Evolutionary conservation across 2,329 filamentous ascomycete genomes (phyloP).

Genomic region (Atkinsonella texensis): DNA sequence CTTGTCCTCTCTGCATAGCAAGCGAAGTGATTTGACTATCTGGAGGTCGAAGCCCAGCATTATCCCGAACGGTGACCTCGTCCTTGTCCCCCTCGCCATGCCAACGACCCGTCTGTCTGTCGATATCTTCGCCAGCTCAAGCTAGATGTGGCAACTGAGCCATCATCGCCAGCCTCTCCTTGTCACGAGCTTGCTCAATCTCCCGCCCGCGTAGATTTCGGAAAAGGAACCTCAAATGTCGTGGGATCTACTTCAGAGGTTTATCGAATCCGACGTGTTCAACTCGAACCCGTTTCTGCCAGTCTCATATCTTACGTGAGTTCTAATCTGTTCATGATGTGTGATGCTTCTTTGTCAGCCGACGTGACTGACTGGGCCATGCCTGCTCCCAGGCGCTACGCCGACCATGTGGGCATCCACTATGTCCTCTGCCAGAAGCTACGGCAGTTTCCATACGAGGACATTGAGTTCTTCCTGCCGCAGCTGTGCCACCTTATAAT

Average conservation of each 20-base stretch:
- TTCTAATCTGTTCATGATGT: conserved; percentile 10
- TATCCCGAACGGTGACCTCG: background rate
- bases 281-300: conserved; percentile 82
- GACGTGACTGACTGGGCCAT: background rate
- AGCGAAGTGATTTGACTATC: background rate
- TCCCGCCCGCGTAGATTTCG: background rate
- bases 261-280: conserved; percentile 90
- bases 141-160: conserved; percentile 13
- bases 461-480: conserved; percentile 86
- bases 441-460: conserved; percentile 78
- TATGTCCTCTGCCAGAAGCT: conserved; percentile 83
- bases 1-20: background rate
- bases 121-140: conserved; percentile 7
- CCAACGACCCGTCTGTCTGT: conserved; percentile 10
- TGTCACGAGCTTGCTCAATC: conserved; percentile 6
- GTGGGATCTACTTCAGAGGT: conserved; percentile 81
- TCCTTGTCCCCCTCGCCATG: conserved; percentile 10
- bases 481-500: conserved; percentile 81
- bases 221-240: conserved; percentile 40
- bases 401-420: conserved; percentile 81
- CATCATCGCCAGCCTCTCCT: conserved; percentile 3
- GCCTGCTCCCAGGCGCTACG: conserved; percentile 54
- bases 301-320: conserved; percentile 80
- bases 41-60: background rate
- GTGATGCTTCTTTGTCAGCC: background rate